These are phyloP conservation scores for Pichia sp. DNA, from an alignment of 1,139 yeast genomes.

Conservation along the genomic window DNA sequence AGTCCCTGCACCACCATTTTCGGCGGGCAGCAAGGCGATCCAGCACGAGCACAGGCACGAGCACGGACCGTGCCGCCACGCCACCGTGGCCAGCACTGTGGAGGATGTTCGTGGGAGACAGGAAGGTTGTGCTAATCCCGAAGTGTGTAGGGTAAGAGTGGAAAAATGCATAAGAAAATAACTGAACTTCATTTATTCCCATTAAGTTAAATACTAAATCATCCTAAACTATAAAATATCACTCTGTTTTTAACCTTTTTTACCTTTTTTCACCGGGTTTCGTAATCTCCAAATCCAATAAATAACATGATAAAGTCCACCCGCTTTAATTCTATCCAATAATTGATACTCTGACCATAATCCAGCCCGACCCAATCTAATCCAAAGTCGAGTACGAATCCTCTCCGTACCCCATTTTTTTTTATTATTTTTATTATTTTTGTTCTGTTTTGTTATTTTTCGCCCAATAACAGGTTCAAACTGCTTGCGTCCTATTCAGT, in stretches of 20 bases:
- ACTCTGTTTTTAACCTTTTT: neutral
- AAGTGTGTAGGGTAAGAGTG: no score
- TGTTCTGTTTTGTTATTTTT: neutral
- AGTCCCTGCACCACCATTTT: no score
- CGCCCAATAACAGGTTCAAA: neutral
- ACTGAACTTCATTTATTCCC: no score
- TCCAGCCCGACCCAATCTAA: neutral
- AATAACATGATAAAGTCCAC: neutral
- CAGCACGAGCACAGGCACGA: no score
- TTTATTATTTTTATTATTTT: no score
- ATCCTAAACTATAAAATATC: neutral
- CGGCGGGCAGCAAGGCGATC: no score
- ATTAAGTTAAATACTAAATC: neutral
- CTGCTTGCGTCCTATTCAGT: slow-evolving; percentile 7
- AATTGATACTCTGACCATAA: neutral
- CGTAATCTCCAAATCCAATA: neutral
- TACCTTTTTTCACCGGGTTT: neutral
- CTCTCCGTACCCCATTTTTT: neutral
- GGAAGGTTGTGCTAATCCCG: no score
- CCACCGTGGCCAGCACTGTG: no score
- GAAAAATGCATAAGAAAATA: no score
- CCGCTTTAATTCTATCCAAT: neutral
- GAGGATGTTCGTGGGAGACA: no score
- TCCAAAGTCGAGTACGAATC: no score
- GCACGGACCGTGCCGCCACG: no score